These are phyloP conservation scores for Fusarium transvaalense DNA, from an alignment of 2,329 filamentous ascomycete species.

Conservation along the genomic window DNA sequence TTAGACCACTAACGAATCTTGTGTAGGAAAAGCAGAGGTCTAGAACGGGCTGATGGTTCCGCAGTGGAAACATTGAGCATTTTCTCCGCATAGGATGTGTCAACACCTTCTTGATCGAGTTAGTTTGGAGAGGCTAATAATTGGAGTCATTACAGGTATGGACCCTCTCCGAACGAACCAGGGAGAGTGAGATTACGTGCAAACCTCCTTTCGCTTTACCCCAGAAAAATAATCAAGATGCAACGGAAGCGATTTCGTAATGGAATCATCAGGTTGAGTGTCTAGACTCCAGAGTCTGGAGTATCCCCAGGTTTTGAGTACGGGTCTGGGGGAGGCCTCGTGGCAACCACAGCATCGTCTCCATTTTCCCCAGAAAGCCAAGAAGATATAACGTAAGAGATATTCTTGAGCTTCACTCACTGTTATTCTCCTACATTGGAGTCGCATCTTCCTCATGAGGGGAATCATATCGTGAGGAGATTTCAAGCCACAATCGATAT, in stretches of 20 bases:
- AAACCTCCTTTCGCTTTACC: slow-evolving; percentile 22
- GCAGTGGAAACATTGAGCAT: slow-evolving; percentile 32
- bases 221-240: slow-evolving; percentile 32
- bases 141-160: slow-evolving; percentile 37
- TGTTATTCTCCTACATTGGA: slow-evolving; percentile 8
- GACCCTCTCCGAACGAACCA: slow-evolving; percentile 29
- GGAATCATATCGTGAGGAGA: slow-evolving; percentile 36
- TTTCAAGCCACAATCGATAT: slow-evolving; percentile 25
- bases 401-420: slow-evolving; percentile 28
- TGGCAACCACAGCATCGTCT: slow-evolving; percentile 21
- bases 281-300: slow-evolving; percentile 40
- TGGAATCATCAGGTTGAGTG: slow-evolving; percentile 25
- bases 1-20: slow-evolving; percentile 8
- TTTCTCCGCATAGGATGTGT: slow-evolving; percentile 36
- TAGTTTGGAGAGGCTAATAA: slow-evolving; percentile 36
- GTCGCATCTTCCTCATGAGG: slow-evolving; percentile 21
- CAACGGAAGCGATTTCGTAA: slow-evolving; percentile 41
- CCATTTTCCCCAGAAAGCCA: slow-evolving; percentile 43
- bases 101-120: slow-evolving; percentile 36
- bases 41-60: slow-evolving; percentile 36
- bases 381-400: slow-evolving; percentile 22
- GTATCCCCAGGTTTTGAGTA: slow-evolving; percentile 32
- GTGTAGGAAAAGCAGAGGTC: slow-evolving; percentile 26
- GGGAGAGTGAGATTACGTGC: slow-evolving; percentile 27
- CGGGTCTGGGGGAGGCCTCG: slow-evolving; percentile 31